Evolutionary conservation across 495 filamentous ascomycete genomes (phyloP).

Genomic region (Neurospora hispaniola): DNA sequence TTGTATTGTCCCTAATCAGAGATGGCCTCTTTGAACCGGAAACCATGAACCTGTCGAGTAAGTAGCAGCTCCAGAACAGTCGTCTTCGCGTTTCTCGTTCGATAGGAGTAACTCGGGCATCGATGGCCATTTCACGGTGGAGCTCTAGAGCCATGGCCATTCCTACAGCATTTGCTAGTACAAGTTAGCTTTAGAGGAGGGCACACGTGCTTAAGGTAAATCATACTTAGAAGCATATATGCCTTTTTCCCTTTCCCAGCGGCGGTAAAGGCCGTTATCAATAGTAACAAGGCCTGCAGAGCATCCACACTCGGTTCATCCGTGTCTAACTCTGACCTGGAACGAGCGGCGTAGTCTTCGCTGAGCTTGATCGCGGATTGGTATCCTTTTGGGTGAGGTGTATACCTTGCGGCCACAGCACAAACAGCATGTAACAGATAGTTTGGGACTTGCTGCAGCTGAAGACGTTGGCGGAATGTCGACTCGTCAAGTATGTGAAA

Average conservation of each 20-base stretch:
- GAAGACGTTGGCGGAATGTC: conserved; percentile 53
- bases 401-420: conserved; percentile 61
- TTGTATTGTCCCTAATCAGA: conserved; percentile 62
- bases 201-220: background rate
- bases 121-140: conserved; percentile 56
- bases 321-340: conserved; percentile 58
- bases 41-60: conserved; percentile 69
- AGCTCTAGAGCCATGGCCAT: conserved; percentile 73
- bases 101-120: conserved; percentile 41
- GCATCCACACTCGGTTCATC: conserved; percentile 71
- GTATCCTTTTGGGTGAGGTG: conserved; percentile 47
- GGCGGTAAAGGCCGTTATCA: conserved; percentile 64
- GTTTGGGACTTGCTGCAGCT: conserved; percentile 51
- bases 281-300: conserved; percentile 64
- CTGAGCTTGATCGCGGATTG: conserved; percentile 48
- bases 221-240: conserved; percentile 71
- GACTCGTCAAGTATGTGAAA: conserved; percentile 69
- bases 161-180: conserved; percentile 59
- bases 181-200: background rate
- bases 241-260: conserved; percentile 72
- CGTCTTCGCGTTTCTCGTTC: conserved; percentile 65
- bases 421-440: conserved; percentile 61
- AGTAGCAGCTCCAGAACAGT: conserved; percentile 76
- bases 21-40: conserved; percentile 71
- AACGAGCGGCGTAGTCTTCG: conserved; percentile 56